Evolutionary conservation across 148 eudicot species (phyloP).

Genomic region (Chenopodium album): DNA sequence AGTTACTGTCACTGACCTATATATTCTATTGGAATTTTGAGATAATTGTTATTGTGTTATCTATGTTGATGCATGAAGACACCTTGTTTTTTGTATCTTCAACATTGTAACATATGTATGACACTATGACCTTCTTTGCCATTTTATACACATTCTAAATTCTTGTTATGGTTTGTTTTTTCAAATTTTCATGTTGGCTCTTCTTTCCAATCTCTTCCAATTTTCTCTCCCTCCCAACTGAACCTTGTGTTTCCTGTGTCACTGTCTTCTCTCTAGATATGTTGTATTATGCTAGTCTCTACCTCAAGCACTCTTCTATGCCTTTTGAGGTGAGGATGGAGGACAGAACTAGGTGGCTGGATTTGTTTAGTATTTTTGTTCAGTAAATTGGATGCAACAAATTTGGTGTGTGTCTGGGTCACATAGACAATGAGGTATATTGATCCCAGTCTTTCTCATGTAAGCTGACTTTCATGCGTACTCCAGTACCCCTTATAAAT

Average conservation of each 20-base stretch:
- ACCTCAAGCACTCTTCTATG: not conserved
- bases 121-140: not conserved
- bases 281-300: not conserved
- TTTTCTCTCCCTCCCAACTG: not conserved
- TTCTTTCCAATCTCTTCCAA: not conserved
- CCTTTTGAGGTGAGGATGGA: not conserved
- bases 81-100: not conserved
- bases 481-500: not conserved
- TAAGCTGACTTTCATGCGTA: not conserved
- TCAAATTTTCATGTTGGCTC: not conserved
- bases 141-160: not conserved
- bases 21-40: not conserved
- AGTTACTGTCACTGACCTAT: not conserved
- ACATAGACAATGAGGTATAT: not conserved
- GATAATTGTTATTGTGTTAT: conserved; percentile 6
- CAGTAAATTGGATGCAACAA: not conserved
- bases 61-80: not conserved
- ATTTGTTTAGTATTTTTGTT: not conserved
- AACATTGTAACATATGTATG: not conserved
- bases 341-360: too few relatives aligned
- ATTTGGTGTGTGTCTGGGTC: not conserved
- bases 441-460: not conserved
- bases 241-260: not conserved
- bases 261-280: not conserved
- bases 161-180: not conserved